phyloP scores from a whole-genome alignment of 31 red algal species.

The Asparagopsis taxiformis region DNA sequence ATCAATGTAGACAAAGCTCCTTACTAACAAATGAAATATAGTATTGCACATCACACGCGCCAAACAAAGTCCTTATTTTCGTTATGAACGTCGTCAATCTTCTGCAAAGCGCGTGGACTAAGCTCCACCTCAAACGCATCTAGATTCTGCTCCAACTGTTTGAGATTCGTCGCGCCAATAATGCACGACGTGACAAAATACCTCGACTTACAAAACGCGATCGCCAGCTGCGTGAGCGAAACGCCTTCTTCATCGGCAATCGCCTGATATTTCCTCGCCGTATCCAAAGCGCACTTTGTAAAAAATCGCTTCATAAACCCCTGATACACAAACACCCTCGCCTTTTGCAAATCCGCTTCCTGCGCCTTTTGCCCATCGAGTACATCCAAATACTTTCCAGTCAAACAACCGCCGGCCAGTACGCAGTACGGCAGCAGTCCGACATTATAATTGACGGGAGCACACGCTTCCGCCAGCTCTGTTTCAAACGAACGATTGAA shows the following conservation, averaged over 20 bases:
- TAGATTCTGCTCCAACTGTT: constrained; percentile 67
- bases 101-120: too few species aligned
- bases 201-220: constrained; percentile 55
- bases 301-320: constrained; percentile 80
- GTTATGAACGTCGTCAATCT: too few species aligned
- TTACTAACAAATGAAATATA: too few species aligned
- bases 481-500: constrained; percentile 78
- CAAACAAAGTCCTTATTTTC: too few species aligned
- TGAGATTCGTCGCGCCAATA: constrained; percentile 80
- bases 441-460: constrained; percentile 44
- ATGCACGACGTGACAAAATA: constrained; percentile 71
- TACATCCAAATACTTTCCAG: constrained; percentile 39
- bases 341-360: neutral
- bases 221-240: constrained; percentile 64
- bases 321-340: constrained; percentile 66
- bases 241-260: constrained; percentile 64
- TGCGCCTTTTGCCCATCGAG: neutral
- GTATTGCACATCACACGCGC: too few species aligned
- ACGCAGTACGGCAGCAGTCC: constrained; percentile 81
- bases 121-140: constrained; percentile 51
- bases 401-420: constrained; percentile 83
- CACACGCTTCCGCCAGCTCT: constrained; percentile 64
- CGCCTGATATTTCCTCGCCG: constrained; percentile 45
- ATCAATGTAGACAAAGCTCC: too few species aligned
- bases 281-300: constrained; percentile 39